Percentiles rank a stretch among this genome's conserved stretches.
These are phyloP conservation scores for Ophiostoma australiae DNA, from an alignment of 2,329 filamentous ascomycete genomes.

Conservation along the genomic window DNA sequence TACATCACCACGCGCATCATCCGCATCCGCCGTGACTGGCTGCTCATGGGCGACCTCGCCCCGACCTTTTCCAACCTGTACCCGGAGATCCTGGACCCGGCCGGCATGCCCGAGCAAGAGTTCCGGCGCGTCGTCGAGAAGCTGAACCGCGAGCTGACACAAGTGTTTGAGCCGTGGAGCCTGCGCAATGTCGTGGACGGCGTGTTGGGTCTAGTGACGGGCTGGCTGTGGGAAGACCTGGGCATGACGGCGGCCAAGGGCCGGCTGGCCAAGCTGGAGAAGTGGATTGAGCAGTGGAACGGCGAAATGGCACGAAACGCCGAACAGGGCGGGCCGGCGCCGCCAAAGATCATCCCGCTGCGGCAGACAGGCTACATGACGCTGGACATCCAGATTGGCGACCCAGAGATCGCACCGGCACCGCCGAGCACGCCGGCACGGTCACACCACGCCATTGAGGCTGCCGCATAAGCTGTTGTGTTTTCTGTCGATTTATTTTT, in stretches of 20 bases:
- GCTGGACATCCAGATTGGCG: constrained; percentile 31
- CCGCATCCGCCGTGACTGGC: constrained; percentile 85
- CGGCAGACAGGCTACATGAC: constrained; percentile 31
- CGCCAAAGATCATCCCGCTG: constrained; percentile 30
- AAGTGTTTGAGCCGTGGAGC: constrained; percentile 75
- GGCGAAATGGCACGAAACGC: constrained; percentile 50
- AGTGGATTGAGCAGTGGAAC: constrained; percentile 87
- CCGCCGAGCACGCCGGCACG: constrained; percentile 27
- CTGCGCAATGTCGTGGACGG: constrained; percentile 74
- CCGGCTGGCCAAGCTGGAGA: constrained; percentile 64
- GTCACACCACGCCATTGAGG: constrained; percentile 21
- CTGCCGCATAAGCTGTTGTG: constrained; percentile 12
- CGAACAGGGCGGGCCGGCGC: constrained; percentile 24
- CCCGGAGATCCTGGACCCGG: constrained; percentile 87
- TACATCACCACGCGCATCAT: constrained; percentile 81
- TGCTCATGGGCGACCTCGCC: constrained; percentile 80
- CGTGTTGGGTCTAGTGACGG: constrained; percentile 72
- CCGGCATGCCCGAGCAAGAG: constrained; percentile 74
- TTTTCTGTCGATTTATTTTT: constrained; percentile 4
- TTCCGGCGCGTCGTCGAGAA: constrained; percentile 78
- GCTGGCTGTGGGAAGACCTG: constrained; percentile 92
- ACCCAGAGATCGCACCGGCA: constrained; percentile 29
- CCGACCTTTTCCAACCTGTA: constrained; percentile 94
- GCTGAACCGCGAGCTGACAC: constrained; percentile 70
- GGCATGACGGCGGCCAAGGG: constrained; percentile 72